Percentiles rank a stretch among this genome's conserved stretches.
Conservation (phyloP, 23 red algal species). For the Gracilariopsis chorda region DNA sequence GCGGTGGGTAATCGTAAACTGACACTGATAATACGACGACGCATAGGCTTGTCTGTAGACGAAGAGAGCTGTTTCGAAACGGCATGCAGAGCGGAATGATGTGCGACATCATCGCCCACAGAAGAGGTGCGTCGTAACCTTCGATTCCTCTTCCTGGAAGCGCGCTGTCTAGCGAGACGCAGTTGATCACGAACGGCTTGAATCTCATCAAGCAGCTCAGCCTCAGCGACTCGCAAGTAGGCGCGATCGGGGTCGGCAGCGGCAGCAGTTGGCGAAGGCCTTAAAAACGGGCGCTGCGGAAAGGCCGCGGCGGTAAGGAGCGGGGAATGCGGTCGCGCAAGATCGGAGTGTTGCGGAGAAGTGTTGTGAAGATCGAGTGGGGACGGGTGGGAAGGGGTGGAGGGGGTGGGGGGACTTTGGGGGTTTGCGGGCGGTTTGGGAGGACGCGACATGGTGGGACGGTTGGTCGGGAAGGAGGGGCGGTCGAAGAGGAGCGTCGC, state of each 20-base stretch:
- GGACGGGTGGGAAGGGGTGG: neutral
- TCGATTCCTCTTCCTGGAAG: neutral
- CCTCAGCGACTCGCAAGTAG: slow-evolving; percentile 4
- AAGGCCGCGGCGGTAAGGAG: neutral
- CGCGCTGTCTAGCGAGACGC: neutral
- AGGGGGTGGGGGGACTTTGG: neutral
- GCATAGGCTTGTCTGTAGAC: neutral
- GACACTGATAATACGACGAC: slow-evolving; percentile 64
- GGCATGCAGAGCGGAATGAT: neutral
- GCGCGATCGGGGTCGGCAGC: neutral
- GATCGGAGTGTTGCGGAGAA: neutral
- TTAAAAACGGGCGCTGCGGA: neutral
- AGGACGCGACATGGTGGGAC: neutral
- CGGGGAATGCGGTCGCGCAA: neutral
- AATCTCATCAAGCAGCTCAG: slow-evolving; percentile 39
- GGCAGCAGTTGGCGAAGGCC: neutral
- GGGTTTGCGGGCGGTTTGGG: neutral
- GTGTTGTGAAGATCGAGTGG: neutral
- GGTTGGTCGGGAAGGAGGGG: neutral
- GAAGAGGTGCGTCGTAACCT: neutral
- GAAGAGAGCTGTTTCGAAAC: neutral
- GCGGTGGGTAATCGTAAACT: slow-evolving; percentile 46
- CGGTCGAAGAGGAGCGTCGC: neutral
- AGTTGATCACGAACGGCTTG: slow-evolving; percentile 23
- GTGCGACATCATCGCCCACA: neutral